Evolutionary conservation across 768 basidiomycete genomes (phyloP).

Genomic region (Auricularia cornea): DNA sequence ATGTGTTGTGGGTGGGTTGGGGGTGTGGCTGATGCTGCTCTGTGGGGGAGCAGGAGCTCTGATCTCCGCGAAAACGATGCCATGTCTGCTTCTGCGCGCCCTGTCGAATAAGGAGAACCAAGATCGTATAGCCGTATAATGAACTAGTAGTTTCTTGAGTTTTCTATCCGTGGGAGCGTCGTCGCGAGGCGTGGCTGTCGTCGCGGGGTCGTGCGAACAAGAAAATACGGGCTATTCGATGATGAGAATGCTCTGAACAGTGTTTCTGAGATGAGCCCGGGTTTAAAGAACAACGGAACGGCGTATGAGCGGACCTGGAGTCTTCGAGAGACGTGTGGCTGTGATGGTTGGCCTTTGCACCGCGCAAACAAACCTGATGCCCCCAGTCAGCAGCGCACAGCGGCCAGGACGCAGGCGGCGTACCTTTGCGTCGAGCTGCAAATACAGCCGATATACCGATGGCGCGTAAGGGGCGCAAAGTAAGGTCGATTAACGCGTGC

Average conservation of each 20-base stretch:
- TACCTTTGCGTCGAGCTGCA: too few species aligned
- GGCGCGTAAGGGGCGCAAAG: too few species aligned
- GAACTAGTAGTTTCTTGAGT: background rate
- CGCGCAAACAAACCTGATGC: background rate
- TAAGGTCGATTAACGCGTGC: too few species aligned
- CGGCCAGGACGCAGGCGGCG: too few species aligned
- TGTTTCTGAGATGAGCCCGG: background rate
- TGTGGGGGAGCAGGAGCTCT: background rate
- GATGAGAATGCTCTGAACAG: background rate
- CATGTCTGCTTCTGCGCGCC: background rate
- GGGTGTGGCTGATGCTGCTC: conserved; percentile 15
- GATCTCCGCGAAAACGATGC: background rate
- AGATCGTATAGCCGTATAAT: background rate
- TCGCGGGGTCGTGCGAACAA: background rate
- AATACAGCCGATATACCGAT: too few species aligned
- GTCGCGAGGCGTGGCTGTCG: background rate
- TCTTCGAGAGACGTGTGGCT: background rate
- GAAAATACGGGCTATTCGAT: background rate
- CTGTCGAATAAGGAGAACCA: background rate
- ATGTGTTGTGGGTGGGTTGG: conserved; percentile 7
- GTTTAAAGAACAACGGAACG: background rate
- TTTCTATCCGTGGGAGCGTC: background rate
- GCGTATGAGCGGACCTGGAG: background rate
- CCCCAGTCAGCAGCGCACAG: too few species aligned
- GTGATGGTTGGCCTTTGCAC: background rate